phyloP scores from a whole-genome alignment of 441 rosid genomes.

The Jatropha multifida region DNA sequence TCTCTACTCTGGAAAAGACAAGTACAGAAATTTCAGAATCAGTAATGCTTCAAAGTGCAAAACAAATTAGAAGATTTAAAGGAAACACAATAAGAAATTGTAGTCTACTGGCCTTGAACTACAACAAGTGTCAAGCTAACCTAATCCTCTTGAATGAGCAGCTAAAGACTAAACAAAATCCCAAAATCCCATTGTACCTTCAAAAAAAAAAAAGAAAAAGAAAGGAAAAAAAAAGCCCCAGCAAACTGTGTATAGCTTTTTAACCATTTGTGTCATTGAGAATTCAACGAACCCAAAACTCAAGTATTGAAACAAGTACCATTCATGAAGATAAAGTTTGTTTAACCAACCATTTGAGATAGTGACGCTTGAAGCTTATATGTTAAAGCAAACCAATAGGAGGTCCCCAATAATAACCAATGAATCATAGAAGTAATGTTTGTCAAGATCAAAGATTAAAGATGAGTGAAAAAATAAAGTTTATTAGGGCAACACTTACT shows the following conservation, averaged over 20 bases:
- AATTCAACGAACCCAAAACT: background rate
- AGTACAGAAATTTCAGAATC: background rate
- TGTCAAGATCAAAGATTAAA: background rate
- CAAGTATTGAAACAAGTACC: background rate
- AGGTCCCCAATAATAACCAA: background rate
- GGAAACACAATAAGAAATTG: slow-evolving; percentile 3
- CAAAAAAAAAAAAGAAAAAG: too few relatives aligned
- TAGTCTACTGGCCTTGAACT: slow-evolving; percentile 1
- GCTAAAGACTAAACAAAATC: background rate
- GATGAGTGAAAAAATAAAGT: background rate
- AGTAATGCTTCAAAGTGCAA: background rate
- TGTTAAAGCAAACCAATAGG: background rate
- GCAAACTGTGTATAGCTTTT: background rate
- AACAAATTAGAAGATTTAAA: background rate
- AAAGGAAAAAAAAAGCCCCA: too few relatives aligned
- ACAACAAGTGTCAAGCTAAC: background rate
- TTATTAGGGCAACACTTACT: slow-evolving; percentile 38
- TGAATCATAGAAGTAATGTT: background rate
- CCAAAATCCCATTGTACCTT: background rate
- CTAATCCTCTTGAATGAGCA: background rate
- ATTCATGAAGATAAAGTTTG: background rate
- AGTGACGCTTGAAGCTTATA: too few relatives aligned
- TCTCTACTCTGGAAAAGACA: slow-evolving; percentile 59
- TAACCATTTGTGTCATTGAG: background rate
- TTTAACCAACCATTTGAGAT: background rate